Evolutionary conservation across 2,329 filamentous ascomycete species (phyloP), one percentile per base, ranked within the genome.

Genomic region (Aspergillus eucalypticola): DNA sequence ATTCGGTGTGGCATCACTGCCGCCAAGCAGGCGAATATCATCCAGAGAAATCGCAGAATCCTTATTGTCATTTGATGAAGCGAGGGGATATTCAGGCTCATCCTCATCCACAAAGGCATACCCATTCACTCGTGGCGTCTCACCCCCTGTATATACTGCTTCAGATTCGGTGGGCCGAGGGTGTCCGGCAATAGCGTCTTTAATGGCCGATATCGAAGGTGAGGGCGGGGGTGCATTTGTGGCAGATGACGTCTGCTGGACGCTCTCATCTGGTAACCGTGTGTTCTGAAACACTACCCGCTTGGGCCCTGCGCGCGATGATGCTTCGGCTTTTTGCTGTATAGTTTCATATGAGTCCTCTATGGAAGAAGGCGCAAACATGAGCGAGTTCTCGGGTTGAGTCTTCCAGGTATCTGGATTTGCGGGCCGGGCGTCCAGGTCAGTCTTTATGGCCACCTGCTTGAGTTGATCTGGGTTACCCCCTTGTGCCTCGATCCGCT

Each of bases 61-160:
- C 25, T 56, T 42, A 49, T 58, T 15, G 11, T 52, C 54, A 7
- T 29, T 23, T 6, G 38, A 44, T 5, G 56, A 35, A n/a, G 70
- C 44, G 17, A 65, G 62, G 7, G 74, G 69, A 1, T 71, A 67
- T 15, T 79, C 78, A 8, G 75, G 67, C 54, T 82, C 81, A 55
- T 81, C 90, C 59, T 96, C 92, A 67, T 96, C 92, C 38, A 99
- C 93, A 76, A 96, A 98, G 0, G 92, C 86, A 74, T 97, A 99
- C 1, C 95, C 95, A 64, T 96, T 96, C 0, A 98, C 91, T 2
- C 91, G 85, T 0, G 94, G 95, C 0, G 94, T 98, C 75, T 96
- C 92, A 60, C 83, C 84, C 15, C 88, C 90, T 1, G 82, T 81
- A 61, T 81, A 85, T 3, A 54, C 60, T 46, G 65, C 74, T 66